Evolutionary conservation across 2,329 filamentous ascomycete genomes (phyloP), one percentile per base, ranked within the genome.

Genomic region (Herpomyces periplanetae): DNA sequence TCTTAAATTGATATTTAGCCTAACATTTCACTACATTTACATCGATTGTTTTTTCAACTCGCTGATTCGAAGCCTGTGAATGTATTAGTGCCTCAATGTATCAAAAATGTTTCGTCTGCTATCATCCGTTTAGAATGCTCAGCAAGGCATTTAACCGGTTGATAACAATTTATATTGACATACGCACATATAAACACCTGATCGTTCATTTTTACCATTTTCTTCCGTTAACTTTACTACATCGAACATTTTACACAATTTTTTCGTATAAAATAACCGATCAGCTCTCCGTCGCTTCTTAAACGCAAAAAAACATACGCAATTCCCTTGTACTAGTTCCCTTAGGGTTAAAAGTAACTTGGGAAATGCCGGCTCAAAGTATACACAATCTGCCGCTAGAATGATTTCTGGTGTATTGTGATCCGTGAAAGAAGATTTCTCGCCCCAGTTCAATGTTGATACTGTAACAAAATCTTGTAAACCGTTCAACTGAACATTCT

Each of bases 311-410:
- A 62, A 61, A 35, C 61, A 71, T 16, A 71, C 37, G 0, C 53
- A 54, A 5, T 45, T 34, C 3, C 47, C 49, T 8, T 52, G 49
- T 26, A 87, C 45, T 18, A 88, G 45, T 25, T 65, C 56, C 23
- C 51, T 44, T 27, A 91, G 42, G 4, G 75, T 91, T 26, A 56
- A 43, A 32, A 80, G 50, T 17, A 96, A 49, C 13, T 88, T 45
- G 12, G 75, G 73, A 33, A 91, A 91, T 1, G 80, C 68, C 2
- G 75, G 71, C 38, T 91, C 80, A 36, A 85, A 85, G 43, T 91
- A 96, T 18, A 87, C 71, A 39, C 75, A 91, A 37, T 91, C 80
- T 15, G 73, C 75, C 3, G 80, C 80, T n/a, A 91, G 49, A 21
- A 96, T 58, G 21, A 87, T 46, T 30, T 73, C 57, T 8, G 71